Conservation (phyloP, 257 asterid genomes). For the Penstemon eatonii region DNA sequence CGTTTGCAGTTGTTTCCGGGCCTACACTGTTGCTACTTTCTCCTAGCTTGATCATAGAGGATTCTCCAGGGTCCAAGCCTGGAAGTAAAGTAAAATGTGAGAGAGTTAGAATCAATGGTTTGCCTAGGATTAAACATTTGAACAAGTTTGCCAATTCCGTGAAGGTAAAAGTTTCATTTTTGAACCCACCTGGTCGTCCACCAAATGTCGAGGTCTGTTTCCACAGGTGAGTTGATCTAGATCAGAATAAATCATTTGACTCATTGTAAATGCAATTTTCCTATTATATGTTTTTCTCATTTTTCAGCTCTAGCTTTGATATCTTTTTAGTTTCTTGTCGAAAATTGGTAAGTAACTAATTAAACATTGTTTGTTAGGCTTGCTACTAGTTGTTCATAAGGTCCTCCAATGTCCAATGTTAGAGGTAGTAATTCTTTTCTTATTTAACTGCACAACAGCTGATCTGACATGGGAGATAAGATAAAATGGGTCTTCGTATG, state of each 20-base stretch:
- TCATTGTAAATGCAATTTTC: slow-evolving; percentile 2
- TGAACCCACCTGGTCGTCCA: slow-evolving; percentile 41
- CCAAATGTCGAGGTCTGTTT: slow-evolving; percentile 68
- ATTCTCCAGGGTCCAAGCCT: slow-evolving; percentile 79
- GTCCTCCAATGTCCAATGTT: no score
- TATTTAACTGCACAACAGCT: no score
- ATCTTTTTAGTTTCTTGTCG: slow-evolving; percentile 13
- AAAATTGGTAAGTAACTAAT: neutral
- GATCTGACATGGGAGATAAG: no score
- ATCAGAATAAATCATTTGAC: slow-evolving; percentile 14
- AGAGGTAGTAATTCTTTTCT: no score
- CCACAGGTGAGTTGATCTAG: slow-evolving; percentile 70
- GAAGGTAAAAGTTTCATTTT: slow-evolving; percentile 58
- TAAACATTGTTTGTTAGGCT: neutral
- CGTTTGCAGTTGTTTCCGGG: slow-evolving; percentile 57
- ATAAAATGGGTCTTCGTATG: no score
- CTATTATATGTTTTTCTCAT: neutral
- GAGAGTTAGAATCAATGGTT: slow-evolving; percentile 72
- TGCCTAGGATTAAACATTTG: slow-evolving; percentile 59
- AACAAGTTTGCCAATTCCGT: slow-evolving; percentile 64
- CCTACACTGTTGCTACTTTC: slow-evolving; percentile 48
- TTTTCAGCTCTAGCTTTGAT: no score
- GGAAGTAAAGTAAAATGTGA: slow-evolving; percentile 68
- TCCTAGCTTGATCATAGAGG: slow-evolving; percentile 58
- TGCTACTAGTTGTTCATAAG: slow-evolving; percentile 11